Base-by-base conservation (phyloP, 495 filamentous ascomycete genomes). In the Baudoinia panamericana region DNA sequence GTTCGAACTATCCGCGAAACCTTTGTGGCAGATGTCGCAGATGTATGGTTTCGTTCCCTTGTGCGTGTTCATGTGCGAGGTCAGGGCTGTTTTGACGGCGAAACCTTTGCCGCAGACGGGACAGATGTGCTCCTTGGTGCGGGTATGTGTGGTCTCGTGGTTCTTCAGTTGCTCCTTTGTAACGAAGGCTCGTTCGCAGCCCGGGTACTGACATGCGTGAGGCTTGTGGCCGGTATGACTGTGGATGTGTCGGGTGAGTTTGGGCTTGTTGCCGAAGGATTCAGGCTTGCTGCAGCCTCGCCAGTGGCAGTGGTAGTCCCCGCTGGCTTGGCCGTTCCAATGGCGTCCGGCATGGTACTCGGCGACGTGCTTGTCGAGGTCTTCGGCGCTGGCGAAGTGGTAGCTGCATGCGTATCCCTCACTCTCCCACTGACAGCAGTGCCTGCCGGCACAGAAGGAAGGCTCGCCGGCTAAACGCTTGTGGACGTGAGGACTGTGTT, bases 161-260 rank as follows among this genome's bases (percentile, higher is more conserved):
- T 51, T 51, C 33, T 46, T 42, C 4, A 51, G 37, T 35, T 51
- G 48, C 32, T 46, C 42, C 21, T 51, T 51, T 7, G 48, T 51
- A 23, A 51, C 43, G 33, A 51, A 51, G 15, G 17, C 42, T 23
- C 42, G 36, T 11, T 18, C 33, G 25, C 48, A 51, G 9, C 25
- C 41, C 1, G 47, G 47, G 18, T 29, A 36, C 1, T 17, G 28
- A 38, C 48, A 51, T 4, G 34, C 16, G 27, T 48, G 39, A 2
- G 42, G 42, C 24, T 51, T 51, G 39, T 46, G 48, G 6, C 43
- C 37, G 8, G 48, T 46, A 27, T 51, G 48, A 32, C 33, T 40
- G 43, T 46, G 43, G 16, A 51, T 34, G 31, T 51, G 48, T 28
- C 42, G 30, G 13, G 38, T 46, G 11, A 51, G 30, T 21, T 51